A percentile compares a stretch with the other conserved stretches of the same genome.
Conservation (phyloP, 129 eudicot genomes). For the Apium graveolens region DNA sequence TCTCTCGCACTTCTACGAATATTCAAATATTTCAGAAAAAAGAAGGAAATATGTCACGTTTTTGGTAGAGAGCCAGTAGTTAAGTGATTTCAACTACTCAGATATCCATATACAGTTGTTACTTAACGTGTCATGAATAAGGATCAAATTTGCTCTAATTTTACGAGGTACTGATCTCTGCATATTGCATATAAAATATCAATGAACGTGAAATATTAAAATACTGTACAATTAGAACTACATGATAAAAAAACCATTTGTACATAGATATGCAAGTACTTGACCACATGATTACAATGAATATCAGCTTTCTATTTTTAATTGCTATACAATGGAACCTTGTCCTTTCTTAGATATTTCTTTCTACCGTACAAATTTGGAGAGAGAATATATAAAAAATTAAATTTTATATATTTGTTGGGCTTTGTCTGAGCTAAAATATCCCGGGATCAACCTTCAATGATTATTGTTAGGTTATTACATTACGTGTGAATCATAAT, state of each 20-base stretch:
- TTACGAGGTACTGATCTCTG: neutral
- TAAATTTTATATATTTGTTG: neutral
- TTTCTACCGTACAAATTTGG: neutral
- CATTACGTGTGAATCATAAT: neutral
- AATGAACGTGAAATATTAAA: neutral
- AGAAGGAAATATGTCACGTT: neutral
- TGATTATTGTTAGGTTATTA: neutral
- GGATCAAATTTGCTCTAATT: neutral
- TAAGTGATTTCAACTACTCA: neutral
- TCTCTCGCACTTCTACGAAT: no score
- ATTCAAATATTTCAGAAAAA: neutral
- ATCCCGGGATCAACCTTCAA: neutral
- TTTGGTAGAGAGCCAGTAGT: neutral
- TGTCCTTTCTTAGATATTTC: neutral
- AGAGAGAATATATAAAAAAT: no score
- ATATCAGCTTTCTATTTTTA: neutral
- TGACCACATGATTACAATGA: no score
- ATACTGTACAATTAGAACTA: neutral
- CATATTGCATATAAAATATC: neutral
- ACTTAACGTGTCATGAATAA: neutral
- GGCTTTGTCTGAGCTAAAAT: neutral
- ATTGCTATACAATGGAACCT: no score
- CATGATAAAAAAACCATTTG: neutral
- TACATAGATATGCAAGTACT: neutral
- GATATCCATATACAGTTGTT: neutral